Conservation (phyloP, 129 eudicot genomes). For the Scalesia atractyloides region DNA sequence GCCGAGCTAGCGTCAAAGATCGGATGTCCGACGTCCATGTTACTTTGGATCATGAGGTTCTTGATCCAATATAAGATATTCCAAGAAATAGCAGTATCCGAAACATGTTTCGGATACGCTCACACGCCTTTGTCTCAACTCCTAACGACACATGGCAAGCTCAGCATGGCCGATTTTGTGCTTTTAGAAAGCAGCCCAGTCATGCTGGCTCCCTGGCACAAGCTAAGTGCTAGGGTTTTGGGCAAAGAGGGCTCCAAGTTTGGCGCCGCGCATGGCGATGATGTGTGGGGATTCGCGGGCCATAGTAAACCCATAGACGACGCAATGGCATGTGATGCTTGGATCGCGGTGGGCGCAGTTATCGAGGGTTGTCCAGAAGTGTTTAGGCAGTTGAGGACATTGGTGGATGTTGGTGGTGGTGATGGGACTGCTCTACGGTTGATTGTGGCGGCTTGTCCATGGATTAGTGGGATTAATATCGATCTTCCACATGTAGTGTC, state of each 20-base stretch:
- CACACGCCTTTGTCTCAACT: neutral
- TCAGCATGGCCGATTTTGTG: neutral
- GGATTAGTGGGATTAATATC: neutral
- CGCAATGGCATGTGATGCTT: slow-evolving; percentile 5
- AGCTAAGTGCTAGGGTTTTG: neutral
- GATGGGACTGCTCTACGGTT: neutral
- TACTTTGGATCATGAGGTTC: slow-evolving; percentile 1
- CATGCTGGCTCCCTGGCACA: slow-evolving; percentile 3
- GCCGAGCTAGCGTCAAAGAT: neutral
- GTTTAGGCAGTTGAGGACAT: neutral
- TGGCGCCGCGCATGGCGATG: neutral
- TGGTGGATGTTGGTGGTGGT: slow-evolving; percentile 12
- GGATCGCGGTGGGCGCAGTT: slow-evolving; percentile 2
- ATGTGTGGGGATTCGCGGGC: neutral
- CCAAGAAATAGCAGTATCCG: neutral
- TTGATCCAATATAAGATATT: neutral
- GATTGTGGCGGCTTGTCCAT: slow-evolving; percentile 4
- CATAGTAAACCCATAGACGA: neutral
- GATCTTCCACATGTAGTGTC: slow-evolving; percentile 2
- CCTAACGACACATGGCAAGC: neutral
- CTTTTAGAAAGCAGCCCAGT: neutral
- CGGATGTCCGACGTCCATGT: neutral
- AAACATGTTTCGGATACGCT: neutral
- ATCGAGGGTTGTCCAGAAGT: neutral
- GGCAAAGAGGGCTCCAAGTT: neutral